phyloP scores from a whole-genome alignment of 2,329 filamentous ascomycete genomes.

The Mycosphaerella sp. region DNA sequence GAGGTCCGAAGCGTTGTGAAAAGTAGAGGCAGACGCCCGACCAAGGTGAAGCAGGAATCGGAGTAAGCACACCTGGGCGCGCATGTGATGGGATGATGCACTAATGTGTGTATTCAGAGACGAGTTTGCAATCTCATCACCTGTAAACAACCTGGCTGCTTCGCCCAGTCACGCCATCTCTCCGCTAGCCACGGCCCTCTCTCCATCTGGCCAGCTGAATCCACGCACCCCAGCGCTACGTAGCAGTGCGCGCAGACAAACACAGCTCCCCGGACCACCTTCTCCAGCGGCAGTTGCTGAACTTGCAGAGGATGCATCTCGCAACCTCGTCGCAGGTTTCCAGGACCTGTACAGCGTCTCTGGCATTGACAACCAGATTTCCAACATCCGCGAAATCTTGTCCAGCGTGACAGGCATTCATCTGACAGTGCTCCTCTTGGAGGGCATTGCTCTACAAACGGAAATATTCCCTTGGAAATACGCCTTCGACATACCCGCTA shows the following conservation, averaged over 20 bases:
- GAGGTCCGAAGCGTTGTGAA: constrained; percentile 31
- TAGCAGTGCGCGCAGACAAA: constrained; percentile 14
- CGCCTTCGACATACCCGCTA: constrained; percentile 64
- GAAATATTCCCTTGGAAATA: constrained; percentile 66
- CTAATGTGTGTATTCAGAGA: constrained; percentile 16
- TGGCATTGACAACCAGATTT: constrained; percentile 59
- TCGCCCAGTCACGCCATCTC: constrained; percentile 16
- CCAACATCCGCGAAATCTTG: constrained; percentile 60
- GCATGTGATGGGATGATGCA: neutral
- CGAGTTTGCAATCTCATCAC: constrained; percentile 17
- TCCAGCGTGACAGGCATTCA: constrained; percentile 69
- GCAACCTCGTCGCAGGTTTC: constrained; percentile 60
- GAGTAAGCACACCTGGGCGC: constrained; percentile 22
- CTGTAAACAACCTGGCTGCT: constrained; percentile 12
- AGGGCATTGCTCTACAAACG: constrained; percentile 62
- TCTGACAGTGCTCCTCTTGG: constrained; percentile 59
- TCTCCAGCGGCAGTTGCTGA: constrained; percentile 72
- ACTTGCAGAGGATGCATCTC: constrained; percentile 64
- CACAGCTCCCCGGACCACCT: constrained; percentile 53
- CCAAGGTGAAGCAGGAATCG: constrained; percentile 34
- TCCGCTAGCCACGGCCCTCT: constrained; percentile 15
- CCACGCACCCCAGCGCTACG: constrained; percentile 26
- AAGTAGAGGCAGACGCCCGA: constrained; percentile 25
- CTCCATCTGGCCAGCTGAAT: constrained; percentile 21
- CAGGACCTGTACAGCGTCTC: constrained; percentile 58